Base-by-base conservation (phyloP, 192 early-diverging fungal species). In the Backusella mclennaniae region DNA sequence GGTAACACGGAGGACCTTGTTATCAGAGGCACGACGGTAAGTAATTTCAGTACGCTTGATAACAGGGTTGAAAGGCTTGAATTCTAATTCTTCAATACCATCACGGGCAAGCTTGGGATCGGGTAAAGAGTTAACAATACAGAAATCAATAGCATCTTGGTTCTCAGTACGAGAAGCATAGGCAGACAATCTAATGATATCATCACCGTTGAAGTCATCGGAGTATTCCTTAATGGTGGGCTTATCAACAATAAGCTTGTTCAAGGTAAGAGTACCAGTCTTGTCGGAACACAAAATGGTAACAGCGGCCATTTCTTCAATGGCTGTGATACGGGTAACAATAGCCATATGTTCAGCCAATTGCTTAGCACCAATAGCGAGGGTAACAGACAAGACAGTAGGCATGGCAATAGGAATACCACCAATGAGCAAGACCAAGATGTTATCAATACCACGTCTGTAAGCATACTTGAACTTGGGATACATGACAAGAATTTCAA, bases 251-350 rank as follows among this genome's bases (percentile, higher is more conserved):
- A 87, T 90, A 35, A 91, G 84, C 85, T 93, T 89, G 89, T 96
- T 96, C 19, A 95, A 80, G 35, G 96, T 97, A 36, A 96, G 85
- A 29, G 95, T 96, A 80, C 95, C 95, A 73, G 95, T 97, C 89
- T 97, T 97, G 87, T 96, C 95, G 39, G 94, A 94, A 88, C 93
- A 95, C 77, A 96, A 92, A 76, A 92, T 90, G 79, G 90, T 91
- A 38, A 92, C 90, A 75, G 88, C 90, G 39, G 90, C 89, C 79
- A 92, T 88, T 76, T 91, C 90, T 83, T 93, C 92, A 73, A 94
- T 92, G 31, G 92, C 92, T 70, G 90, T 88, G 84, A 94, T 91
- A 63, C 91, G 90, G 69, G 90, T 92, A 53, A 92, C 92, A 73
- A 94, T 90, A 44, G 92, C 92, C 87, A 92, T 91, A 86, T 93